phyloP scores from a whole-genome alignment of 805 yeast genomes.

The Kodamaea fukazawae region DNA sequence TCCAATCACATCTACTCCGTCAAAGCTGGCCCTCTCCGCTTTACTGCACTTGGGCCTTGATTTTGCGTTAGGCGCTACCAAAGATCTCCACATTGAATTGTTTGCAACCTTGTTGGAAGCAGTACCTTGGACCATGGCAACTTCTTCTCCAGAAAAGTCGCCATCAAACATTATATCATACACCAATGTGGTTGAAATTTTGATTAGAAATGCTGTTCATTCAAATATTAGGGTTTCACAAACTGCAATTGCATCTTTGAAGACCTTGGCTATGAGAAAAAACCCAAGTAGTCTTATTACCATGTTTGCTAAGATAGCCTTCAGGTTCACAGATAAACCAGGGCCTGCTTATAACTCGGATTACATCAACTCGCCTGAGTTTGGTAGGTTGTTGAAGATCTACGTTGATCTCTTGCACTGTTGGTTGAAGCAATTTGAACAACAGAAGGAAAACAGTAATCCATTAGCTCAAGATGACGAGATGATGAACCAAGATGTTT shows the following conservation, averaged over 20 bases:
- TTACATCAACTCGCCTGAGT: constrained; percentile 59
- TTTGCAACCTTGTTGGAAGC: constrained; percentile 69
- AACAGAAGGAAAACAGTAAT: constrained; percentile 27
- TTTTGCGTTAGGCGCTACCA: constrained; percentile 30
- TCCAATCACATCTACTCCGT: constrained; percentile 16
- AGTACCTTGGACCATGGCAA: constrained; percentile 57
- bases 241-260: constrained; percentile 64
- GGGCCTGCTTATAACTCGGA: constrained; percentile 52
- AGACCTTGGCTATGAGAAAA: constrained; percentile 60
- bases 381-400: constrained; percentile 56
- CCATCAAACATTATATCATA: constrained; percentile 40
- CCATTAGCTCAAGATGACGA: constrained; percentile 35
- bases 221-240: constrained; percentile 56
- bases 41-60: constrained; percentile 39
- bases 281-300: constrained; percentile 71
- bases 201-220: constrained; percentile 76
- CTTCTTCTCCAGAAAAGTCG: background rate
- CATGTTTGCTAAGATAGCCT: constrained; percentile 74
- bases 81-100: constrained; percentile 50
- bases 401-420: constrained; percentile 78
- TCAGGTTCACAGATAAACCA: constrained; percentile 74
- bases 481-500: constrained; percentile 34
- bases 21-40: constrained; percentile 36
- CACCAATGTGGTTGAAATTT: constrained; percentile 65
- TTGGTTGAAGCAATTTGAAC: constrained; percentile 69